Conservation (phyloP, 129 eudicot species). For the Lactuca sativa region DNA sequence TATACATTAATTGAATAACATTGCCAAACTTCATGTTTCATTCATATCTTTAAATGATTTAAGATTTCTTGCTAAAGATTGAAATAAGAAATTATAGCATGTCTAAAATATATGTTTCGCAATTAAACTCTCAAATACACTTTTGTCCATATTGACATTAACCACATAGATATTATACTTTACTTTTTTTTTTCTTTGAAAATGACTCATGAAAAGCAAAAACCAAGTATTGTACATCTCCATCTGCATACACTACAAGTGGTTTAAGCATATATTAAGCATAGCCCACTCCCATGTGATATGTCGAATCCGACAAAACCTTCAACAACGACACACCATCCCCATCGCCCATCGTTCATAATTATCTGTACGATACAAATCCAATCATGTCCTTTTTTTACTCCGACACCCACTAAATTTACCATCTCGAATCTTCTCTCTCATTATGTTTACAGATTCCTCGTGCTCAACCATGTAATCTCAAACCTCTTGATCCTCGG, state of each 20-base stretch:
- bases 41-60: too few species aligned
- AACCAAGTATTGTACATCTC: background rate
- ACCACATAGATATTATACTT: background rate
- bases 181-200: background rate
- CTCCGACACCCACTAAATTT: constrained; percentile 1
- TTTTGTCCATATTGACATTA: too few species aligned
- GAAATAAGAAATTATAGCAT: too few species aligned
- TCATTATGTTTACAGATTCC: background rate
- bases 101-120: too few species aligned
- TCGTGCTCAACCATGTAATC: background rate
- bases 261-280: background rate
- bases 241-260: constrained; percentile 5
- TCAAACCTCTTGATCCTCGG: background rate
- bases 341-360: constrained; percentile 10
- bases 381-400: constrained; percentile 27
- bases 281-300: constrained; percentile 22
- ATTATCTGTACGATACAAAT: constrained; percentile 4
- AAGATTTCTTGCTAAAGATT: too few species aligned
- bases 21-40: too few species aligned
- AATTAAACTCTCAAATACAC: too few species aligned
- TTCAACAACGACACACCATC: constrained; percentile 27
- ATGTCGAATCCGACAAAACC: constrained; percentile 19
- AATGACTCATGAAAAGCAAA: background rate
- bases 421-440: constrained; percentile 18
- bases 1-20: too few species aligned